Evolutionary conservation across 441 rosid genomes (phyloP).

Genomic region (Pelargonium citronellum): DNA sequence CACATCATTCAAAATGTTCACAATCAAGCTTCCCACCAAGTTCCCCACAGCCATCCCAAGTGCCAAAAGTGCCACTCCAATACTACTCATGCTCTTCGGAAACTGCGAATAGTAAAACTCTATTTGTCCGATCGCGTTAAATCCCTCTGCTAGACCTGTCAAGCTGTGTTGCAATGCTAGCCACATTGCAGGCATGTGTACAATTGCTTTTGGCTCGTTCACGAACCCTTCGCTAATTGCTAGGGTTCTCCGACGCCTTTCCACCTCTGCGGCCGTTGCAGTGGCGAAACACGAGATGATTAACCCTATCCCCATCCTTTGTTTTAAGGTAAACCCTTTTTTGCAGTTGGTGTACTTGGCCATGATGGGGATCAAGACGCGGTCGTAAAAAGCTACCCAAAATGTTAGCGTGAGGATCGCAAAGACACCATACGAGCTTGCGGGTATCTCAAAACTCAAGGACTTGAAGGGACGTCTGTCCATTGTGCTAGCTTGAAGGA

Average conservation of each 20-base stretch:
- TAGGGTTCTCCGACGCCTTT: constrained; percentile 45
- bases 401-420: constrained; percentile 41
- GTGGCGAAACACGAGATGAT: constrained; percentile 52
- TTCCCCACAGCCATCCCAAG: constrained; percentile 72
- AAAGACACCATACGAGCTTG: constrained; percentile 61
- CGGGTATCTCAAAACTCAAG: constrained; percentile 53
- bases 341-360: constrained; percentile 55
- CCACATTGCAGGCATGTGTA: constrained; percentile 74
- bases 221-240: constrained; percentile 50
- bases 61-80: constrained; percentile 54
- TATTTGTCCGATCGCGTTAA: constrained; percentile 66
- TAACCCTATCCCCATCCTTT: constrained; percentile 74
- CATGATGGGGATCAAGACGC: constrained; percentile 56
- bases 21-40: constrained; percentile 51
- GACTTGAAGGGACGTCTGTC: constrained; percentile 46
- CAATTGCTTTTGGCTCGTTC: constrained; percentile 44
- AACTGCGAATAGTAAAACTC: constrained; percentile 79
- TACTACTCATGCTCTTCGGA: constrained; percentile 79
- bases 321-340: constrained; percentile 45
- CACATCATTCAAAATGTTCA: constrained; percentile 32
- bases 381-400: constrained; percentile 67
- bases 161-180: constrained; percentile 61
- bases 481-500: constrained; percentile 71
- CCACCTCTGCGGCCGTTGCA: constrained; percentile 56
- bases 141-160: constrained; percentile 68